Conservation (phyloP, 192 early-diverging fungal genomes). For the Coemansia sp. region DNA sequence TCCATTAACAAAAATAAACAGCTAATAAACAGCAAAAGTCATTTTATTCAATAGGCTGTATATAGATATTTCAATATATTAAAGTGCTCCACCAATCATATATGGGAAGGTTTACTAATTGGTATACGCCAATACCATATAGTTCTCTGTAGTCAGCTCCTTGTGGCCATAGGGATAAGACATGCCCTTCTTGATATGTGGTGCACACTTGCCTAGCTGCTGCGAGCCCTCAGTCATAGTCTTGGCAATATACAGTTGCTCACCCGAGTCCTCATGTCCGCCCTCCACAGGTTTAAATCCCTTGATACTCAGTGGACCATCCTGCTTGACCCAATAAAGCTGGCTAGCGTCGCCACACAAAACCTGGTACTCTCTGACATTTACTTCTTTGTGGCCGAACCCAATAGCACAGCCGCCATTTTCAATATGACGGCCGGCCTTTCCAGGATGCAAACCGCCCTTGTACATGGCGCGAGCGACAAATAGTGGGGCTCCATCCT, state of each 20-base stretch:
- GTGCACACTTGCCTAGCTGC: slow-evolving; percentile 58
- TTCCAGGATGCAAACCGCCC: slow-evolving; percentile 57
- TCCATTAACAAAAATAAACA: slow-evolving; percentile 17
- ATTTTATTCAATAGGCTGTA: background rate
- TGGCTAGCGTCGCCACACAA: slow-evolving; percentile 63
- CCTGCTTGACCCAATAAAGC: slow-evolving; percentile 59
- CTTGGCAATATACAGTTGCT: slow-evolving; percentile 58
- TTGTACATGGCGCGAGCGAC: slow-evolving; percentile 59
- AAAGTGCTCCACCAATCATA: background rate
- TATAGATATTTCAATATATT: background rate
- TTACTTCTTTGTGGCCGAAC: slow-evolving; percentile 62
- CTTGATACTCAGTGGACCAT: slow-evolving; percentile 47
- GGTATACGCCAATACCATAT: slow-evolving; percentile 52
- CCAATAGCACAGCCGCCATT: slow-evolving; percentile 57
- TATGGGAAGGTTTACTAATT: slow-evolving; percentile 2
- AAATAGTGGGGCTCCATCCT: slow-evolving; percentile 62
- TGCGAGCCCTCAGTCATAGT: slow-evolving; percentile 51
- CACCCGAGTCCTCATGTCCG: slow-evolving; percentile 53
- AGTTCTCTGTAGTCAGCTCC: slow-evolving; percentile 44
- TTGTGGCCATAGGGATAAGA: slow-evolving; percentile 55
- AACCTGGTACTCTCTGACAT: slow-evolving; percentile 59
- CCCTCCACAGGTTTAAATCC: slow-evolving; percentile 45
- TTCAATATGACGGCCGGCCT: slow-evolving; percentile 53
- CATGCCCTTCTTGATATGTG: slow-evolving; percentile 59
- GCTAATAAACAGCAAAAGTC: background rate